Evolutionary conservation across 2,329 filamentous ascomycete species (phyloP).

Genomic region (Leptodontidium sp.): DNA sequence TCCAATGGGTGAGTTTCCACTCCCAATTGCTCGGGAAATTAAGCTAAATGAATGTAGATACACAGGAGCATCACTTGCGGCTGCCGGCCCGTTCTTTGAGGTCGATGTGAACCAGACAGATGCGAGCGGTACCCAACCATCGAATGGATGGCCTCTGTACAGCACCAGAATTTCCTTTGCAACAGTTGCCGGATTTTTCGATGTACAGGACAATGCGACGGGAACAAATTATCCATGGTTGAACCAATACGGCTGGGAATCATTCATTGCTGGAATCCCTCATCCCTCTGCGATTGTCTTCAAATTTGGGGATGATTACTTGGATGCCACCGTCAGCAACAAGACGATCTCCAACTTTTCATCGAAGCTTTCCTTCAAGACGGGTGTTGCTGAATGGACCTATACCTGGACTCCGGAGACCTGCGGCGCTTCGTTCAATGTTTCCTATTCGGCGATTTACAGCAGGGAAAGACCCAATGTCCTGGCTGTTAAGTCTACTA

Average conservation of each 20-base stretch:
- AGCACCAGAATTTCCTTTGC: conserved; percentile 69
- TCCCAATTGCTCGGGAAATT: background rate
- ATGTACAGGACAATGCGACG: conserved; percentile 64
- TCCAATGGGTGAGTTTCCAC: conserved; percentile 44
- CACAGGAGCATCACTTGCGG: conserved; percentile 44
- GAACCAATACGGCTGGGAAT: conserved; percentile 73
- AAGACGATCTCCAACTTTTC: conserved; percentile 66
- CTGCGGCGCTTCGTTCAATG: conserved; percentile 57
- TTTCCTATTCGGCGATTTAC: conserved; percentile 69
- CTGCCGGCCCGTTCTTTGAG: conserved; percentile 46
- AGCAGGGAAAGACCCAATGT: conserved; percentile 47
- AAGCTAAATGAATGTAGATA: conserved; percentile 39
- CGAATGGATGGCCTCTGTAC: conserved; percentile 74
- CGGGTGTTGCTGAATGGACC: conserved; percentile 68
- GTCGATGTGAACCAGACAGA: conserved; percentile 45
- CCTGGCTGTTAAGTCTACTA: conserved; percentile 61
- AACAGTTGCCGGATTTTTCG: conserved; percentile 73
- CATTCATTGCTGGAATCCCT: conserved; percentile 74
- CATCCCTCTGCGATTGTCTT: conserved; percentile 71
- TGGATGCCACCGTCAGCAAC: conserved; percentile 68
- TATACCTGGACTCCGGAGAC: conserved; percentile 70
- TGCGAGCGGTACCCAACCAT: conserved; percentile 45
- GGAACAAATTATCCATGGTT: conserved; percentile 74
- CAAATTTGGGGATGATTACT: conserved; percentile 60
- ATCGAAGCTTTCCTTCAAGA: conserved; percentile 68